Evolutionary conservation across 495 filamentous ascomycete genomes (phyloP), one percentile per base, ranked within the genome.

Genomic region (Alectoria sarmentosa): DNA sequence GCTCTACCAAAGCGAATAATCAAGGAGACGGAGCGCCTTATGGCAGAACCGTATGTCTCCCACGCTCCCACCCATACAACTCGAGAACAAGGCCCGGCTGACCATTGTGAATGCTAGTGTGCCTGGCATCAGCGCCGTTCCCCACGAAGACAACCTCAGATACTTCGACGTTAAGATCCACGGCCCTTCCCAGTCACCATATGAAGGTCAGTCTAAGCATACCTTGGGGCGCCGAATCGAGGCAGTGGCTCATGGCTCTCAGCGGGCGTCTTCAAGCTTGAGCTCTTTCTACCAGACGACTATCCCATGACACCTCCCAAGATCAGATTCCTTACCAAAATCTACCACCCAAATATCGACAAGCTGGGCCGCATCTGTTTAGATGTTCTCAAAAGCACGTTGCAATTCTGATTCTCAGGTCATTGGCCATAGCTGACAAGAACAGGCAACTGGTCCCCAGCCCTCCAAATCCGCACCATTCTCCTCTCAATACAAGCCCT

Each of bases 281-380:
- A 99, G 76, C 84, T 99, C 11, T 99, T 99, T 78, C 82, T 99
- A n/a, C 95, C 94, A 41, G 94, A 99, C 71, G 94, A 99, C 77
- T 99, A 99, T 72, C 94, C 94, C 14, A 99, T 99, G 94, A 95
- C 91, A 41, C 94, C 94, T 36, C 94, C 94, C 17, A 96, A 97
- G 79, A 96, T 99, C 68, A 89, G 94, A 46, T 99, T 99, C 77
- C 78, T 99, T 26, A 99, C 94, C 68, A 96, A 96, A 77, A 99
- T 99, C 75, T 99, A 96, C 75, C 94, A 99, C 73, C 94, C 94
- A 39, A 99, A 99, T 74, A 97, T 99, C 66, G 94, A 99, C 73
- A 93, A 94, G 76, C 84, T 98, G 1, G 94, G 94, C 56, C 88
- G 94, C 36, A 99, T 99, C 74, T 99, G 94, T 75, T 75, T 99